Evolutionary conservation across 1,139 yeast genomes (phyloP).

Genomic region (Hansenula sp.): DNA sequence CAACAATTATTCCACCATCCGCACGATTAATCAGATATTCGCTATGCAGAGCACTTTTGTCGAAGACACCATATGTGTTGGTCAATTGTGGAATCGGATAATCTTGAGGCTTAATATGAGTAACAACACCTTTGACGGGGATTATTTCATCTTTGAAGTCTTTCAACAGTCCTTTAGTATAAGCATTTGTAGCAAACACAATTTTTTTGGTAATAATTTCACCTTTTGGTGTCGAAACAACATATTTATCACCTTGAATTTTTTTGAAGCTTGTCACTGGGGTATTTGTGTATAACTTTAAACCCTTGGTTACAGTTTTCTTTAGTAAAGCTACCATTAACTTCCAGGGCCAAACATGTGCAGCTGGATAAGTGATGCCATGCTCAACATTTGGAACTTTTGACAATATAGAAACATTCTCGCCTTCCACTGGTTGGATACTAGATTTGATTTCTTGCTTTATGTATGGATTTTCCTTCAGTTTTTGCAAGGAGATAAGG

Average conservation of each 20-base stretch:
- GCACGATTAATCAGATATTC: conserved; percentile 18
- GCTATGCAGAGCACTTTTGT: conserved; percentile 7
- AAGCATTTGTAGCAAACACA: conserved; percentile 39
- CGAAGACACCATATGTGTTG: conserved; percentile 17
- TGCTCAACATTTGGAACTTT: conserved; percentile 12
- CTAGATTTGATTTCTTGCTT: conserved; percentile 21
- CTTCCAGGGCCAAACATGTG: conserved; percentile 39
- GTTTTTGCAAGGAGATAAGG: conserved; percentile 12
- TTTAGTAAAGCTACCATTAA: conserved; percentile 30
- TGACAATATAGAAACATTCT: conserved; percentile 14
- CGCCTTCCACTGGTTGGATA: conserved; percentile 15
- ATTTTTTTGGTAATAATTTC: conserved; percentile 28
- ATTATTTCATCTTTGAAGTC: conserved; percentile 13
- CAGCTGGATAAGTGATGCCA: conserved; percentile 35
- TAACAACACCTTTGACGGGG: conserved; percentile 17
- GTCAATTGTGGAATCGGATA: conserved; percentile 17
- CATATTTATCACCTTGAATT: conserved; percentile 20
- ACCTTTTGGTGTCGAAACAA: conserved; percentile 31
- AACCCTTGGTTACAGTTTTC: conserved; percentile 27
- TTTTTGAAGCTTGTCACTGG: conserved; percentile 25
- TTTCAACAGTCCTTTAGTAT: conserved; percentile 28
- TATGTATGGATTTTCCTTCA: conserved; percentile 23
- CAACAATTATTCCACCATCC: conserved; percentile 19
- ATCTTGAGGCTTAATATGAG: conserved; percentile 15
- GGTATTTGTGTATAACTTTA: conserved; percentile 38